Conservation (phyloP, 2,329 filamentous ascomycete species). For the Fusarium succisae region DNA sequence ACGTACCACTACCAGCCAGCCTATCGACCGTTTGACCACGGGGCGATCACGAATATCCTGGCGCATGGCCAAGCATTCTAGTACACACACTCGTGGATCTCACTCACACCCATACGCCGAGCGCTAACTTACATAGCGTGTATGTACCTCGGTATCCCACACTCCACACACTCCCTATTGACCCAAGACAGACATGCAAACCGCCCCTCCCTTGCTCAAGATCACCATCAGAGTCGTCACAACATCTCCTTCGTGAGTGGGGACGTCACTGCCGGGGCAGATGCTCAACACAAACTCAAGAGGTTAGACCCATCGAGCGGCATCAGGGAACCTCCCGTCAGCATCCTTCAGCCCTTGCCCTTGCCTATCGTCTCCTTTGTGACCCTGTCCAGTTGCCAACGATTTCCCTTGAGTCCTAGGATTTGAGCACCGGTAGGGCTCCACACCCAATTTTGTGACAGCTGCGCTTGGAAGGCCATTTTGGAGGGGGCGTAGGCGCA, state of each 20-base stretch:
- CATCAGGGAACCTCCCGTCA: constrained; percentile 38
- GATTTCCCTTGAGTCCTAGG: constrained; percentile 39
- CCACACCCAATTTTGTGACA: constrained; percentile 43
- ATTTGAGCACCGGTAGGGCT: constrained; percentile 33
- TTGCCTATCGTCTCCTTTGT: constrained; percentile 28
- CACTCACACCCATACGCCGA: constrained; percentile 29
- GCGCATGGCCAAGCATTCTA: constrained; percentile 37
- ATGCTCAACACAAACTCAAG: constrained; percentile 29
- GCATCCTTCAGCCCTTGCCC: constrained; percentile 31
- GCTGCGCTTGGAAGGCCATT: constrained; percentile 37
- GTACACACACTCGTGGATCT: constrained; percentile 40
- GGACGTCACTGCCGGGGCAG: constrained; percentile 39
- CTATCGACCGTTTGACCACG: constrained; percentile 44
- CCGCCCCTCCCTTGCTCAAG: constrained; percentile 33
- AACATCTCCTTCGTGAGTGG: constrained; percentile 33
- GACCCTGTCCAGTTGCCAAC: constrained; percentile 33
- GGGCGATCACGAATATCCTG: constrained; percentile 42
- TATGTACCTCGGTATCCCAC: constrained; percentile 9
- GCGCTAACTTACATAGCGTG: constrained; percentile 1
- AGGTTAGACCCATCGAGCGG: constrained; percentile 36
- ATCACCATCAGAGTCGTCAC: constrained; percentile 38
- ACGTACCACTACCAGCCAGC: constrained; percentile 3
- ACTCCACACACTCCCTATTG: constrained; percentile 11
- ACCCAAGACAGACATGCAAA: constrained; percentile 19
- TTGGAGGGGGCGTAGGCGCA: constrained; percentile 36